Evolutionary conservation across 306 rosid genomes (phyloP), one percentile per base, ranked within the genome.

Genomic region (Cicer pinnatifidum): DNA sequence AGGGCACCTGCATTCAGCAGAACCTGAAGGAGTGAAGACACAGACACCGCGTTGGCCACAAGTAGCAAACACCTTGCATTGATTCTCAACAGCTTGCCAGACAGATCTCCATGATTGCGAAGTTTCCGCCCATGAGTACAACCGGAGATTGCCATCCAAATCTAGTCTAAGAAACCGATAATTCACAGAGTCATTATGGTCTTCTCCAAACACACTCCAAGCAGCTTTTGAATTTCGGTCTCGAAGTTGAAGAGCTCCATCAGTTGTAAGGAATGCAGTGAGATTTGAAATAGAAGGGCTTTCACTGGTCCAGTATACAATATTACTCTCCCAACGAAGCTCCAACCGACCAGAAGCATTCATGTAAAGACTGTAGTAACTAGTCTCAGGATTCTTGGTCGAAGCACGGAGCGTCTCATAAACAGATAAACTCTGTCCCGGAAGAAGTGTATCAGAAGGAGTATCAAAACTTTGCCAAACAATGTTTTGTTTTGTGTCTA

Each of bases 41-140:
- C 97, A 92, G 43, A 91, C 76, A 48, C 97, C 97, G 2, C 3
- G 84, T 62, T 78, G 75, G 19, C 90, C 88, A 73, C 97, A 89
- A 11, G 93, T 88, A 11, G 91, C 96, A 52, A 89, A 89, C 35
- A 92, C 97, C 28, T 86, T 81, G 87, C 97, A 92, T 68, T 88
- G 97, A 77, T 89, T 89, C 78, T 89, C 88, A 52, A 89, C 91
- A 77, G 96, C 97, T 73, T 85, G 96, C 97, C 97, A 92, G 45
- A 92, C 97, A 8, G 88, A 47, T 75, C 75, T 83, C 97, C 97
- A 92, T 57, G 88, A 67, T 43, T 65, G 78, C 46, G 82, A 75
- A 57, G 78, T 71, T 71, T 88, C 89, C 33, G 15, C 11, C 97
- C 97, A 92, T 1, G 97, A 92, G 76, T 88, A 88, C 52, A 92